Conservation (phyloP, 345 rosid species). For the Aquilaria yunnanensis region DNA sequence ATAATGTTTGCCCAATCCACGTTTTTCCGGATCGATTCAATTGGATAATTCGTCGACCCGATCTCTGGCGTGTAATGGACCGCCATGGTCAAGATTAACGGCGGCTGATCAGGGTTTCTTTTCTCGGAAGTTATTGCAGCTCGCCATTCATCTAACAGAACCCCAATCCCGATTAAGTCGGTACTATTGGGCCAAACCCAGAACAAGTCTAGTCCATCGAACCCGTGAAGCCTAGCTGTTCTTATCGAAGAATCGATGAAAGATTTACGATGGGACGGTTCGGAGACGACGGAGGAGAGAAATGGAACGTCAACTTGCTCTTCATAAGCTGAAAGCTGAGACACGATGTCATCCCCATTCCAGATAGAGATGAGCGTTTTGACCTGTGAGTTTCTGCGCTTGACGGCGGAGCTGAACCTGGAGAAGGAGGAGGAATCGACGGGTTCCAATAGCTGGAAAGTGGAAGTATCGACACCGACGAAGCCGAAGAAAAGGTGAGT, state of each 20-base stretch:
- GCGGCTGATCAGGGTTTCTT: conserved; percentile 7
- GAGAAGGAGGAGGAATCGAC: conserved; percentile 12
- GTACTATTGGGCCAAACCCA: conserved; percentile 16
- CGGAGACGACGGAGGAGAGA: conserved; percentile 12
- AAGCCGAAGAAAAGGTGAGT: conserved; percentile 19
- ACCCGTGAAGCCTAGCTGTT: conserved; percentile 25
- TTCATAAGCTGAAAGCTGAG: background rate
- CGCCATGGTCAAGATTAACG: conserved; percentile 14
- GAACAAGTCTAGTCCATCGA: conserved; percentile 20
- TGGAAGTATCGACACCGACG: background rate
- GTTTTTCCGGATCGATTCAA: conserved; percentile 12
- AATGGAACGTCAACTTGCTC: background rate
- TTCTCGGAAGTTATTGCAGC: conserved; percentile 14
- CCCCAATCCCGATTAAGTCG: conserved; percentile 14
- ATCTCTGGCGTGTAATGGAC: conserved; percentile 10
- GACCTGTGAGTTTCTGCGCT: conserved; percentile 22
- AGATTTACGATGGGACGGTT: conserved; percentile 15
- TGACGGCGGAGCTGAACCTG: conserved; percentile 21
- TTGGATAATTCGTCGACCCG: conserved; percentile 7
- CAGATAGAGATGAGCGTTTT: conserved; percentile 24
- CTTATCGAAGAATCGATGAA: conserved; percentile 23
- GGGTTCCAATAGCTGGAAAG: conserved; percentile 5
- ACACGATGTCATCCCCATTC: conserved; percentile 12
- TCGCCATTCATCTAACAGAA: conserved; percentile 21
- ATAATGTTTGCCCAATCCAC: conserved; percentile 19